A percentile compares a stretch with the other conserved stretches of the same genome.
These are phyloP conservation scores for Calophaca sinica DNA, from an alignment of 306 rosid species.

Conservation along the genomic window DNA sequence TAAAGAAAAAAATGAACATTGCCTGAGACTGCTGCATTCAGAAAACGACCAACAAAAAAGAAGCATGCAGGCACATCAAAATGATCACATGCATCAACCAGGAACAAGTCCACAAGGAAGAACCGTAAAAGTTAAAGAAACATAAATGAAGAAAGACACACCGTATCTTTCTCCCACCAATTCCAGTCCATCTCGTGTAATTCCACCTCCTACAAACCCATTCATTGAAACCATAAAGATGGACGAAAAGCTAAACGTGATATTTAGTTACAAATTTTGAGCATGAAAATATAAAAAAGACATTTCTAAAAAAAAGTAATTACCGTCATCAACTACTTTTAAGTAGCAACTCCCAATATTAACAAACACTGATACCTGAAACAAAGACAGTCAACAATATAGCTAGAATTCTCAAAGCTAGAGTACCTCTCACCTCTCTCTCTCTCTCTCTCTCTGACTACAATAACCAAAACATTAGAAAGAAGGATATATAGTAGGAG, in stretches of 20 bases:
- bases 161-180: conserved; percentile 92
- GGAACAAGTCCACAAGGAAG: conserved; percentile 13
- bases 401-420: conserved; percentile 40
- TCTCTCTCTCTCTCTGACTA: background rate
- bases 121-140: background rate
- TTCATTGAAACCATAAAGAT: conserved; percentile 9
- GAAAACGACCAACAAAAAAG: conserved; percentile 27
- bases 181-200: conserved; percentile 82
- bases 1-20: background rate
- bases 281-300: conserved; percentile 23
- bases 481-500: background rate
- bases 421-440: background rate
- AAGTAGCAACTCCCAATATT: conserved; percentile 63
- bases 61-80: conserved; percentile 21
- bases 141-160: conserved; percentile 36
- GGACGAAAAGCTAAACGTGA: background rate
- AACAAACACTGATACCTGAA: conserved; percentile 74
- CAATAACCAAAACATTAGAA: background rate
- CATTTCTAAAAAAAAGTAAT: background rate
- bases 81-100: conserved; percentile 33
- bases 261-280: conserved; percentile 28
- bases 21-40: conserved; percentile 18
- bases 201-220: conserved; percentile 72
- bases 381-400: conserved; percentile 34
- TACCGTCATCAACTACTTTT: conserved; percentile 89